Base-by-base conservation (phyloP, 148 eudicot genomes). In the Euryodendron excelsum region DNA sequence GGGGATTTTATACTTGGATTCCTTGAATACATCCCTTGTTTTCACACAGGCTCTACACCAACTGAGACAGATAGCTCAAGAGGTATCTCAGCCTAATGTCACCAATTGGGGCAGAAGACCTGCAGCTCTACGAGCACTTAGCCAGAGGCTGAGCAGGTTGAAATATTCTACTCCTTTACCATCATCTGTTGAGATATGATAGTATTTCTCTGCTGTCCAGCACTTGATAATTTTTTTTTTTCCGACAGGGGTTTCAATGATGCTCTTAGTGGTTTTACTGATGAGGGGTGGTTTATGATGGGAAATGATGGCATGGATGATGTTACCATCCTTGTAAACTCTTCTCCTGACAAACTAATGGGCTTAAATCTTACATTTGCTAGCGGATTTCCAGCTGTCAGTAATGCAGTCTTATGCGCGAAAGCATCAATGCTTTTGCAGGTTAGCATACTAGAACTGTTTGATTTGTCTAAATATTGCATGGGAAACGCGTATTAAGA, bases 271-370 rank as follows among this genome's bases (percentile, higher is more conserved):
- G 96, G 96, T 69, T 90, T 90, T 69, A 82, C 88, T 82, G 96
- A 91, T 79, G 96, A 91, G 81, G 96, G 96, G 56, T 91, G 96
- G 96, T 87, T 93, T 30, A 62, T 91, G 85, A 83, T 90, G 93
- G n/a, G n/a, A n/a, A n/a, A n/a, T n/a, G n/a, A n/a, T n/a, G n/a
- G n/a, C n/a, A n/a, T n/a, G n/a, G n/a, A 91, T 79, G 96, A 91
- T 86, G 89, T 91, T 76, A 87, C 96, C 69, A 84, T 91, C 78
- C 91, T 90, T 30, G 93, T 91, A 55, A 91, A 91, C 85, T 90
- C 93, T 53, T 88, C 96, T 47, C 93, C 96, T 66, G 91, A 90
- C 53, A 91, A 91, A 75, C 77, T 91, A 55, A 84, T 91, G 93
- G 86, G 91, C 7, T 80, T 91, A 71, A 90, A 91, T 86, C 86